Percentiles rank a stretch among this genome's conserved stretches.
These are phyloP conservation scores for Phaseolus lunatus DNA, from an alignment of 306 rosid genomes.

Conservation along the genomic window DNA sequence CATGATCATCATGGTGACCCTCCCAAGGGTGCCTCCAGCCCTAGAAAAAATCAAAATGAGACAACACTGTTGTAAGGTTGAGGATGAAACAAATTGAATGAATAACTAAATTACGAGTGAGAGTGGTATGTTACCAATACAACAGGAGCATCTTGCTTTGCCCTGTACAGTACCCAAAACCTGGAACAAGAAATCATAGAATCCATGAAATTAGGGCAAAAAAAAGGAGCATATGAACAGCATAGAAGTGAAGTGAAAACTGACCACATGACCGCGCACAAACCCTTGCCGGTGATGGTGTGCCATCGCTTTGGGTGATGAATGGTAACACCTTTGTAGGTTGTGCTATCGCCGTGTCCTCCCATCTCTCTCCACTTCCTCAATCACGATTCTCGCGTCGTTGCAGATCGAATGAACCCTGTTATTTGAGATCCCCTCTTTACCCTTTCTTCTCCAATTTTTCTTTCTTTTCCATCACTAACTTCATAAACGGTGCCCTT, in stretches of 20 bases:
- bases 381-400: constrained; percentile 20
- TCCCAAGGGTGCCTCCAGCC: constrained; percentile 99
- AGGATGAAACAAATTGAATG: not conserved
- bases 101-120: not conserved
- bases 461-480: not conserved
- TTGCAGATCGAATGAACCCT: not conserved
- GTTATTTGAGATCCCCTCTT: not conserved
- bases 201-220: constrained; percentile 25
- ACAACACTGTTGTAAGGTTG: not conserved
- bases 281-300: constrained; percentile 85
- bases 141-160: constrained; percentile 97
- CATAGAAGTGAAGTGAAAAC: constrained; percentile 39
- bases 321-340: constrained; percentile 54
- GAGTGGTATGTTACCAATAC: constrained; percentile 77
- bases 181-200: constrained; percentile 46
- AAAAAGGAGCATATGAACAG: not conserved
- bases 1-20: constrained; percentile 82
- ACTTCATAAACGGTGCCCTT: not conserved
- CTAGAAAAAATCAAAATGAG: constrained; percentile 48
- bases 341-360: constrained; percentile 52
- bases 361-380: constrained; percentile 20
- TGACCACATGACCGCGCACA: constrained; percentile 95
- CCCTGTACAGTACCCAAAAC: constrained; percentile 96
- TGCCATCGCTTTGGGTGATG: constrained; percentile 87
- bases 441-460: not conserved